Evolutionary conservation across 1,284 basidiomycete genomes (phyloP).

Genomic region (Xerocomus nothofagi): DNA sequence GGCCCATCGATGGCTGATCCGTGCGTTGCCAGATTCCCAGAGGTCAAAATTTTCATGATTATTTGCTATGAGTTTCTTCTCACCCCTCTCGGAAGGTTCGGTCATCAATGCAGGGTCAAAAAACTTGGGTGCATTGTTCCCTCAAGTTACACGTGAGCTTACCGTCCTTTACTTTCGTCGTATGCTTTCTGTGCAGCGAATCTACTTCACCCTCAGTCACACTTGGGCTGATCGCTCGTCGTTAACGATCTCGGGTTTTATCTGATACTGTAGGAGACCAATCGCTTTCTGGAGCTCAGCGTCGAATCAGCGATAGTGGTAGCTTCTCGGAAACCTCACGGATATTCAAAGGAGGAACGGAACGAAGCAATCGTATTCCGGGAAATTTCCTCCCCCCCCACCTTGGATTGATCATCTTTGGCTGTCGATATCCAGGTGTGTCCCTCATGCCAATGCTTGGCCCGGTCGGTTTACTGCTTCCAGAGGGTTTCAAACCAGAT

Average conservation of each 20-base stretch:
- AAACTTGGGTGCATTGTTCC: slow-evolving; percentile 57
- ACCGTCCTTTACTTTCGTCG: neutral
- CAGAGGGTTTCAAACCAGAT: slow-evolving; percentile 53
- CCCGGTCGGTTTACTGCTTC: slow-evolving; percentile 46
- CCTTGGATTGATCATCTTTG: slow-evolving; percentile 58
- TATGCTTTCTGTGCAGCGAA: slow-evolving; percentile 43
- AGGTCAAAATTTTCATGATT: slow-evolving; percentile 47
- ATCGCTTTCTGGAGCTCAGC: slow-evolving; percentile 35
- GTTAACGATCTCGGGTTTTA: slow-evolving; percentile 48
- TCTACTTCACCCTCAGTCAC: slow-evolving; percentile 63
- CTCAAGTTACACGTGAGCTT: slow-evolving; percentile 58
- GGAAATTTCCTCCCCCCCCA: slow-evolving; percentile 59
- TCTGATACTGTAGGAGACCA: slow-evolving; percentile 37
- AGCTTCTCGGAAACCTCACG: slow-evolving; percentile 48
- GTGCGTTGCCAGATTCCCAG: slow-evolving; percentile 64
- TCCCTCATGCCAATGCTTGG: neutral
- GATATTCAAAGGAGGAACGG: slow-evolving; percentile 71
- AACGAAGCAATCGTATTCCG: slow-evolving; percentile 80
- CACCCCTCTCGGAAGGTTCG: slow-evolving; percentile 46
- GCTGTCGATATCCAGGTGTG: slow-evolving; percentile 75
- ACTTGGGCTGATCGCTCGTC: slow-evolving; percentile 57
- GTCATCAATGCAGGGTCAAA: slow-evolving; percentile 46
- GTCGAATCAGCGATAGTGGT: slow-evolving; percentile 42
- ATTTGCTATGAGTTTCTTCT: neutral
- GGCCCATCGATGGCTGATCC: slow-evolving; percentile 83